Evolutionary conservation across 352 stramenopile genomes (phyloP).

Genomic region (Phytophthora citricola): DNA sequence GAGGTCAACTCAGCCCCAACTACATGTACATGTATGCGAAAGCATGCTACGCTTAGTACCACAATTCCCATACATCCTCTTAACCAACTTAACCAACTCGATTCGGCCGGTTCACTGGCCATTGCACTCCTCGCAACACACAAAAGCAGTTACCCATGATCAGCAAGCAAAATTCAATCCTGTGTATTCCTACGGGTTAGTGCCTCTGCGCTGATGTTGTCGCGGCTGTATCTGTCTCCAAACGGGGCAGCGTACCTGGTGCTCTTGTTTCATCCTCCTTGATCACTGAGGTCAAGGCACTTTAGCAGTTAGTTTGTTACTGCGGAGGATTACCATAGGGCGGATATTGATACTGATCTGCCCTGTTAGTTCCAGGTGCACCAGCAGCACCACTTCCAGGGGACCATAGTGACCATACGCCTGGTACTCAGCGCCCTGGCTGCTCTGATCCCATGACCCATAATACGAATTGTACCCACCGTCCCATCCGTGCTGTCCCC

Average conservation of each 20-base stretch:
- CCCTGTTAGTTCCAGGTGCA: constrained; percentile 30
- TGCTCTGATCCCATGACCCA: constrained; percentile 47
- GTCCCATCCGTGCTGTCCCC: constrained; percentile 48
- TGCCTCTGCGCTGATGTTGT: constrained; percentile 28
- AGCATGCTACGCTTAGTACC: neutral
- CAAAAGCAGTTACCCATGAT: constrained; percentile 32
- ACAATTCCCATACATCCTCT: too few species aligned
- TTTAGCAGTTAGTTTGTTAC: constrained; percentile 35
- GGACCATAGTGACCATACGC: constrained; percentile 46
- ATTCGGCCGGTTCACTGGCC: neutral
- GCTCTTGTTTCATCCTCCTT: constrained; percentile 9
- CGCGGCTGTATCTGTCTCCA: constrained; percentile 19
- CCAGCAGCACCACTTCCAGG: constrained; percentile 17
- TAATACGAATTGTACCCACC: constrained; percentile 64
- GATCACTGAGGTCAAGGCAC: constrained; percentile 18
- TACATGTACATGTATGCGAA: neutral
- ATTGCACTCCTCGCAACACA: constrained; percentile 18
- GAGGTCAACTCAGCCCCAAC: constrained; percentile 11
- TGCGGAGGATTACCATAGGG: constrained; percentile 44
- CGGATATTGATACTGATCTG: constrained; percentile 57
- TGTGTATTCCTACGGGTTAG: constrained; percentile 49
- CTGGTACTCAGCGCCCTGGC: constrained; percentile 39
- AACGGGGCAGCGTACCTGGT: constrained; percentile 34
- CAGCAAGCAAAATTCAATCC: constrained; percentile 42
- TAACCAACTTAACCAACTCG: too few species aligned